These are phyloP conservation scores for Leccinum pachyderme DNA, from an alignment of 1,284 basidiomycete species.

Conservation along the genomic window DNA sequence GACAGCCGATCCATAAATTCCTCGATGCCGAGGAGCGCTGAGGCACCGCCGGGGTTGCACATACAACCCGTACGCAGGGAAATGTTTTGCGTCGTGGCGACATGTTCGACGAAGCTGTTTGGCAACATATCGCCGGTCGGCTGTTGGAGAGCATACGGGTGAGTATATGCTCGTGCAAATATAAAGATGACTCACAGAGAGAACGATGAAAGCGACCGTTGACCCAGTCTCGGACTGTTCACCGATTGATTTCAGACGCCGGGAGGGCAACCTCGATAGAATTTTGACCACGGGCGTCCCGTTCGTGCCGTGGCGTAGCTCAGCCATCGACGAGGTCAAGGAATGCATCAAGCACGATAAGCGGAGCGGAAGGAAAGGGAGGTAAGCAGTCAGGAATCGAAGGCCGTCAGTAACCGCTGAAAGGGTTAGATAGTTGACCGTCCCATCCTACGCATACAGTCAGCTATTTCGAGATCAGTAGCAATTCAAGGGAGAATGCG, in stretches of 20 bases:
- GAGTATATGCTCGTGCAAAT: neutral
- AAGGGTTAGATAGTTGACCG: constrained; percentile 75
- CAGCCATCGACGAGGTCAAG: constrained; percentile 52
- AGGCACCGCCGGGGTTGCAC: constrained; percentile 81
- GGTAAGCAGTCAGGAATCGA: constrained; percentile 69
- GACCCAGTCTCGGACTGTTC: constrained; percentile 68
- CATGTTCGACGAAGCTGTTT: constrained; percentile 67
- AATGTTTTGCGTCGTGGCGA: constrained; percentile 61
- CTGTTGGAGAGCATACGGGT: constrained; percentile 34
- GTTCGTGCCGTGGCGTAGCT: constrained; percentile 56
- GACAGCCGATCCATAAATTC: constrained; percentile 65
- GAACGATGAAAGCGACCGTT: constrained; percentile 60
- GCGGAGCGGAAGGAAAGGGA: constrained; percentile 72
- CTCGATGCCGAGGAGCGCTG: constrained; percentile 63
- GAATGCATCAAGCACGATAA: constrained; percentile 62
- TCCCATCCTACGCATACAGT: constrained; percentile 60
- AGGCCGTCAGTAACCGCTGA: constrained; percentile 75
- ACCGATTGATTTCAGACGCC: constrained; percentile 54
- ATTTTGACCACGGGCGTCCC: constrained; percentile 60
- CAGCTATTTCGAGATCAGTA: constrained; percentile 2
- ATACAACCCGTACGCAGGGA: constrained; percentile 81
- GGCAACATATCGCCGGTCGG: constrained; percentile 63
- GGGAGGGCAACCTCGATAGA: constrained; percentile 57
- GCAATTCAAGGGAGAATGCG: constrained; percentile 9
- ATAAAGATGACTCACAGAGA: constrained; percentile 48